A percentile compares a stretch with the other conserved stretches of the same genome.
phyloP scores from a whole-genome alignment of 1,284 basidiomycete genomes.

The Cryptococcus sp. region DNA sequence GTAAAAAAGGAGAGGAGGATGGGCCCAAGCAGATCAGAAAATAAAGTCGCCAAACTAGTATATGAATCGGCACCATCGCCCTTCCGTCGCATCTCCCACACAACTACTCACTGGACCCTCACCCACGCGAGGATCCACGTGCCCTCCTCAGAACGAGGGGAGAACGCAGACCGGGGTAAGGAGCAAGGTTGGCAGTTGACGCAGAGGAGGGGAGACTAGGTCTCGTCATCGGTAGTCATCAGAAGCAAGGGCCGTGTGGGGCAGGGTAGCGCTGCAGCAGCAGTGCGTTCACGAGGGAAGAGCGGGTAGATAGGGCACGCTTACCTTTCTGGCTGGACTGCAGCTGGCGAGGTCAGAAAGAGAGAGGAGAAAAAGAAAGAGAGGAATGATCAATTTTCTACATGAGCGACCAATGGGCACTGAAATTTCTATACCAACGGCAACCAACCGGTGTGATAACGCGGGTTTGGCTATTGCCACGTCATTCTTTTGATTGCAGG shows the following conservation, averaged over 20 bases:
- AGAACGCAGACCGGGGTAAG: constrained; percentile 14
- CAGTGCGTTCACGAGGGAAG: no score
- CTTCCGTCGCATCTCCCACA: neutral
- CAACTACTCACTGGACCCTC: constrained; percentile 14
- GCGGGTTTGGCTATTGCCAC: no score
- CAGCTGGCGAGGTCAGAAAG: no score
- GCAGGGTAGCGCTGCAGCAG: no score
- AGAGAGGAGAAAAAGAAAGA: no score
- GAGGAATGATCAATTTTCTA: no score
- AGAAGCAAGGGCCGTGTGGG: constrained; percentile 4
- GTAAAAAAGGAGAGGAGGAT: constrained; percentile 8
- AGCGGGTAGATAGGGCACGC: no score
- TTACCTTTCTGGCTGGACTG: no score
- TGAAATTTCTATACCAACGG: no score
- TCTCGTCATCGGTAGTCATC: constrained; percentile 53
- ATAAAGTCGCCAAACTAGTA: constrained; percentile 54
- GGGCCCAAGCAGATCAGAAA: constrained; percentile 31
- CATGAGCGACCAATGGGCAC: no score
- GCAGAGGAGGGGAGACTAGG: constrained; percentile 31
- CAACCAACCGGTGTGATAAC: no score
- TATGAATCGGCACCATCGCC: constrained; percentile 40
- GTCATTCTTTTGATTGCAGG: no score
- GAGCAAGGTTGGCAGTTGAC: constrained; percentile 2
- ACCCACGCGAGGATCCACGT: constrained; percentile 20
- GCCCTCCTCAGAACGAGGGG: constrained; percentile 22